These are phyloP conservation scores for Gremmenia infestans DNA, from an alignment of 2,329 filamentous ascomycete species.

Conservation along the genomic window DNA sequence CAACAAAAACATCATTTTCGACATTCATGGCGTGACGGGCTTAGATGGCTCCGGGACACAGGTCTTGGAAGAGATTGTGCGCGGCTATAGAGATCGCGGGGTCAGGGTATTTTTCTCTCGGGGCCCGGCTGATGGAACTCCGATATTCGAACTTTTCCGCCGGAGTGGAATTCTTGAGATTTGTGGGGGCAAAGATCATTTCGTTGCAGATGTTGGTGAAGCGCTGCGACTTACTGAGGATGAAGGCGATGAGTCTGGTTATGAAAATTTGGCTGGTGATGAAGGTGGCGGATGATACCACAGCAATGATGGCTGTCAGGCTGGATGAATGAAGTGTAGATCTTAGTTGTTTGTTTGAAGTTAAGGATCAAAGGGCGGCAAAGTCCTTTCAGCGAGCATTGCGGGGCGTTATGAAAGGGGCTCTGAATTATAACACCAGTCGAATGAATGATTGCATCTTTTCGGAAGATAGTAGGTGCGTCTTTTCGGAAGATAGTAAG, in stretches of 20 bases:
- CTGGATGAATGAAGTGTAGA: neutral
- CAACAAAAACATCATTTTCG: constrained; percentile 91
- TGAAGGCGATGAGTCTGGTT: constrained; percentile 17
- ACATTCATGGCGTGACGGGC: constrained; percentile 94
- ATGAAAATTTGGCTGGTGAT: constrained; percentile 22
- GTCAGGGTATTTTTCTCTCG: constrained; percentile 73
- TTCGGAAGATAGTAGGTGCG: neutral
- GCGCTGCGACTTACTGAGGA: constrained; percentile 79
- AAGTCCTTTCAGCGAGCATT: neutral
- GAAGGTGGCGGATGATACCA: constrained; percentile 15
- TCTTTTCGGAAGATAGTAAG: neutral
- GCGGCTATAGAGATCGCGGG: constrained; percentile 68
- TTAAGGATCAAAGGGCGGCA: neutral
- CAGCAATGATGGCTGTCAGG: neutral
- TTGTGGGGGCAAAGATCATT: constrained; percentile 71
- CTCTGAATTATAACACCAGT: neutral
- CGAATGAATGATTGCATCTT: neutral
- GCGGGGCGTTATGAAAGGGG: constrained; percentile 1
- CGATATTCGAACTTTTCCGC: constrained; percentile 61
- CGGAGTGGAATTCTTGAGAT: constrained; percentile 79
- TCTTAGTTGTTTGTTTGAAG: neutral
- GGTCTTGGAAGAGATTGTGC: constrained; percentile 85
- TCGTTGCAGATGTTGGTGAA: constrained; percentile 78
- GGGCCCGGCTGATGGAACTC: constrained; percentile 36
- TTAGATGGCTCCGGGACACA: constrained; percentile 92